Evolutionary conservation across 2,329 filamentous ascomycete genomes (phyloP).

Genomic region (Fusarium nematophilum): DNA sequence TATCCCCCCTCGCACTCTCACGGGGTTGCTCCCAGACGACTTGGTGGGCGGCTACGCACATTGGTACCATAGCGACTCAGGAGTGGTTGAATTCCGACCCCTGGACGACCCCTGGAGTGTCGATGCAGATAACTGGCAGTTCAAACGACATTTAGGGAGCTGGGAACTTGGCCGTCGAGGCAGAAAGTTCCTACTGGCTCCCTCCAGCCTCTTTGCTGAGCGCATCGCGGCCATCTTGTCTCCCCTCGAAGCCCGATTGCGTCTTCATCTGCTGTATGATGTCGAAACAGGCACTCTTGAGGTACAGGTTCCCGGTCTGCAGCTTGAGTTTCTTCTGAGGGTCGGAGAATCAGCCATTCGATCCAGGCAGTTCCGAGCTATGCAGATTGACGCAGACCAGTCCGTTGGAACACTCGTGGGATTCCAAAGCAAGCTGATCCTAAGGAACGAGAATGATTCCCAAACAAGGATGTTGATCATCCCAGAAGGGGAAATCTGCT

Average conservation of each 20-base stretch:
- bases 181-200: not conserved
- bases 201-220: not conserved
- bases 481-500: slow-evolving; percentile 46
- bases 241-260: slow-evolving; percentile 9
- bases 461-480: slow-evolving; percentile 52
- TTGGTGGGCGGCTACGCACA: slow-evolving; percentile 57
- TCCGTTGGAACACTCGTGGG: slow-evolving; percentile 27
- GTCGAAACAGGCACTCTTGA: not conserved
- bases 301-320: slow-evolving; percentile 37
- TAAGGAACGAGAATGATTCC: slow-evolving; percentile 43
- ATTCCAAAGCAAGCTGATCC: slow-evolving; percentile 53
- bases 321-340: slow-evolving; percentile 16
- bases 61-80: slow-evolving; percentile 55
- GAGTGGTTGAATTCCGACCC: slow-evolving; percentile 49
- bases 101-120: slow-evolving; percentile 41
- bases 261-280: slow-evolving; percentile 16
- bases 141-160: slow-evolving; percentile 27
- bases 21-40: slow-evolving; percentile 44
- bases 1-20: slow-evolving; percentile 48
- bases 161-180: slow-evolving; percentile 11
- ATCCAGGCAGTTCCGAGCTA: slow-evolving; percentile 29
- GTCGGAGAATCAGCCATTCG: not conserved
- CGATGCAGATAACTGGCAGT: slow-evolving; percentile 33
- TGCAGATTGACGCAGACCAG: slow-evolving; percentile 29
- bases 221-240: slow-evolving; percentile 1